These are phyloP conservation scores for Solanum chacoense DNA, from an alignment of 305 asterid genomes.

Conservation along the genomic window DNA sequence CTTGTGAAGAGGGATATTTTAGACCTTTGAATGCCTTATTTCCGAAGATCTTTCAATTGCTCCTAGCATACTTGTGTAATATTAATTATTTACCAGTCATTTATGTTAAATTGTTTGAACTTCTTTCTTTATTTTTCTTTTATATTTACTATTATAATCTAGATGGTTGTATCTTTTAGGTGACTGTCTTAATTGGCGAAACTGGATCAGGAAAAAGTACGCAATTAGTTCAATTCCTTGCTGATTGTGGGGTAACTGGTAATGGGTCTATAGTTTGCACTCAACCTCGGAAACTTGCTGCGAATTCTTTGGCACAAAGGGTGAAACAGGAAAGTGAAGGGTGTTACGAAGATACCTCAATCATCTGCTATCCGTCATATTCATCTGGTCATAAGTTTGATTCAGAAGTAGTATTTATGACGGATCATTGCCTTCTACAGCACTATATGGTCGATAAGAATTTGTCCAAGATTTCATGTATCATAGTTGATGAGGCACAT, in stretches of 20 bases:
- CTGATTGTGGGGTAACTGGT: slow-evolving; percentile 58
- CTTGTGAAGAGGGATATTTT: background rate
- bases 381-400: slow-evolving; percentile 43
- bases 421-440: slow-evolving; percentile 82
- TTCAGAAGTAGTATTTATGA: slow-evolving; percentile 57
- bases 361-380: slow-evolving; percentile 45
- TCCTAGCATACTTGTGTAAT: background rate
- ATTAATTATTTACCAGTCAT: background rate
- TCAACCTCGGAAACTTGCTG: slow-evolving; percentile 94
- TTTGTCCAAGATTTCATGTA: slow-evolving; percentile 60
- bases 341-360: slow-evolving; percentile 38
- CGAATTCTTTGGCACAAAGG: slow-evolving; percentile 68
- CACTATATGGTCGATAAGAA: slow-evolving; percentile 63
- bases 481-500: slow-evolving; percentile 92
- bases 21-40: background rate
- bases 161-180: slow-evolving; percentile 12
- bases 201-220: slow-evolving; percentile 98
- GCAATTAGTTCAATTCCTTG: slow-evolving; percentile 81
- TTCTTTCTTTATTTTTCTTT: background rate
- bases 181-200: slow-evolving; percentile 66
- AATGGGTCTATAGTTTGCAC: slow-evolving; percentile 62
- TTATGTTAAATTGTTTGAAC: background rate
- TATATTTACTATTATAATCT: background rate
- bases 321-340: slow-evolving; percentile 72
- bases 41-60: background rate